phyloP scores from a whole-genome alignment of 805 yeast genomes.

The Barnettozyma botsteinii region DNA sequence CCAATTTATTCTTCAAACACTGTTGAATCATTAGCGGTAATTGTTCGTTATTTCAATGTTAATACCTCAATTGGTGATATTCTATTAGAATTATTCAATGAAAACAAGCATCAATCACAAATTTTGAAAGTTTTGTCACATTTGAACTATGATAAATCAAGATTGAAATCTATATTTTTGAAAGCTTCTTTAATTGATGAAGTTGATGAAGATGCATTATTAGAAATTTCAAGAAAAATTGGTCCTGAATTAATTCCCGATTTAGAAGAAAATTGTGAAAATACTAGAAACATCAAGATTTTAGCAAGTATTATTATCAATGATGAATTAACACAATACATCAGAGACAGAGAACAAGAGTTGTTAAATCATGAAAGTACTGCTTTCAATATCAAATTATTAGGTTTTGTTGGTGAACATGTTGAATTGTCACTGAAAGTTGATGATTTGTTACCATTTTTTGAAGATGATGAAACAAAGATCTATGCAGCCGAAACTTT shows the following conservation, averaged over 20 bases:
- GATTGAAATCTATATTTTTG: slow-evolving; percentile 16
- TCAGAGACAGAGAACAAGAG: slow-evolving; percentile 18
- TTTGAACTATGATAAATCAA: slow-evolving; percentile 14
- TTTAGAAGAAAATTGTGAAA: slow-evolving; percentile 16
- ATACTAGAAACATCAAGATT: slow-evolving; percentile 21
- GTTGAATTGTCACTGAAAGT: slow-evolving; percentile 30
- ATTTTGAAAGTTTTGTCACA: slow-evolving; percentile 21
- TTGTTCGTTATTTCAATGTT: slow-evolving; percentile 17
- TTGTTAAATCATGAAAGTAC: slow-evolving; percentile 15
- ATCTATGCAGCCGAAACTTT: slow-evolving; percentile 47
- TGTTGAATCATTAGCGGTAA: slow-evolving; percentile 20
- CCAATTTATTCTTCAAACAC: slow-evolving; percentile 12
- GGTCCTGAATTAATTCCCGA: slow-evolving; percentile 24
- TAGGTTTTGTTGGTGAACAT: slow-evolving; percentile 45
- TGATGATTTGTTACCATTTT: slow-evolving; percentile 31
- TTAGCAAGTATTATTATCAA: slow-evolving; percentile 21
- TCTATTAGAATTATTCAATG: slow-evolving; percentile 14
- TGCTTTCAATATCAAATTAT: slow-evolving; percentile 35
- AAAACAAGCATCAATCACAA: slow-evolving; percentile 18
- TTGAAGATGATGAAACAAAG: slow-evolving; percentile 34
- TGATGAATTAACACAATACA: slow-evolving; percentile 21
- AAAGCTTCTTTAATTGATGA: slow-evolving; percentile 22
- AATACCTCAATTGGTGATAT: slow-evolving; percentile 19
- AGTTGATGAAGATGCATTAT: slow-evolving; percentile 23
- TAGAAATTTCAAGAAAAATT: slow-evolving; percentile 22